These are phyloP conservation scores for Pythium aristosporum DNA, from an alignment of 352 stramenopile species.

Conservation along the genomic window DNA sequence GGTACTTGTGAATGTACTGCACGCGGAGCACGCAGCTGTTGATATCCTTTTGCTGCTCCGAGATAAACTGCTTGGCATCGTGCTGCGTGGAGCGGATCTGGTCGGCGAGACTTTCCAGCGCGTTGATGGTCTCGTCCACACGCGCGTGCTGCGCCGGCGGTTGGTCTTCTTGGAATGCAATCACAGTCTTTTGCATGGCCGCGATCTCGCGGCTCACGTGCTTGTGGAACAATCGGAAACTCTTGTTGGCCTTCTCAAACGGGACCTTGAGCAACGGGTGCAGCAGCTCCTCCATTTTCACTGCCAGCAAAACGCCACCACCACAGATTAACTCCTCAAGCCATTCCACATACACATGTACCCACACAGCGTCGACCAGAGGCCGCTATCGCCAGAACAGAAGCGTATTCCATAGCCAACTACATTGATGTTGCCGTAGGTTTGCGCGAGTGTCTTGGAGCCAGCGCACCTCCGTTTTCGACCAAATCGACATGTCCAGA, in stretches of 20 bases:
- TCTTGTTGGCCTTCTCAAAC: conserved; percentile 75
- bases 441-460: neutral
- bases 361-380: neutral
- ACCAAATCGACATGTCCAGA: conserved; percentile 2
- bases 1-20: conserved; percentile 41
- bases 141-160: conserved; percentile 59
- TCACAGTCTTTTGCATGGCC: conserved; percentile 42
- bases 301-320: neutral
- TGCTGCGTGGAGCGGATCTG: conserved; percentile 49
- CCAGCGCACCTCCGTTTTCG: neutral
- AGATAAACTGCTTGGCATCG: conserved; percentile 42
- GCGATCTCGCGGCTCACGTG: conserved; percentile 68
- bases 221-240: conserved; percentile 80
- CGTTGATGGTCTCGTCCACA: conserved; percentile 53
- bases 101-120: conserved; percentile 42
- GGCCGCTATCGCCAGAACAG: neutral
- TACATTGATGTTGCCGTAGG: conserved; percentile 23
- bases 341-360: neutral
- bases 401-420: neutral
- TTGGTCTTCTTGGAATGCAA: conserved; percentile 53
- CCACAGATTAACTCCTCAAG: neutral
- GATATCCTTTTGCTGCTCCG: conserved; percentile 52
- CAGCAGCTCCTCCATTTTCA: conserved; percentile 46
- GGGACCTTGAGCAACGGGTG: conserved; percentile 71
- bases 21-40: conserved; percentile 50